These are phyloP conservation scores for Hyphodiscus hymeniophilus DNA, from an alignment of 495 filamentous ascomycete genomes.

Conservation along the genomic window DNA sequence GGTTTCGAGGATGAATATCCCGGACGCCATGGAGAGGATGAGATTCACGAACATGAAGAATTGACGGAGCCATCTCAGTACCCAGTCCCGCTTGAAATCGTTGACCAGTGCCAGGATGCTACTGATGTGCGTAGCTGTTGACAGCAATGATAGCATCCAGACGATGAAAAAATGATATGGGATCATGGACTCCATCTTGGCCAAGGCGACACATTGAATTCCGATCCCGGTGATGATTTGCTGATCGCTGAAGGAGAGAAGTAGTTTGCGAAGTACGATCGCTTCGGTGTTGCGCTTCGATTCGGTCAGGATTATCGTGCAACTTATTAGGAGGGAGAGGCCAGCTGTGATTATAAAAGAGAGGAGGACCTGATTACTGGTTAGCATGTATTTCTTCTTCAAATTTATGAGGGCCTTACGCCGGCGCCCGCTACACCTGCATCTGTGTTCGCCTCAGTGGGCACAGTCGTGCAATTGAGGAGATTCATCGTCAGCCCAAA, in stretches of 20 bases:
- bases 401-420: constrained; percentile 29
- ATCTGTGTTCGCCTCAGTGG: constrained; percentile 36
- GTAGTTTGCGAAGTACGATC: constrained; percentile 46
- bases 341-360: constrained; percentile 52
- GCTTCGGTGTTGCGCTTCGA: constrained; percentile 23
- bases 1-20: constrained; percentile 39
- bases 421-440: constrained; percentile 49
- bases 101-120: constrained; percentile 46
- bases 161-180: constrained; percentile 57
- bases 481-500: too few relatives aligned
- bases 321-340: constrained; percentile 31
- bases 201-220: constrained; percentile 45
- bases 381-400: constrained; percentile 1
- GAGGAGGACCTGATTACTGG: constrained; percentile 40
- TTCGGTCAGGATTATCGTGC: constrained; percentile 40
- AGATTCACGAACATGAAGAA: constrained; percentile 51
- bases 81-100: constrained; percentile 54
- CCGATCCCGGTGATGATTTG: constrained; percentile 55
- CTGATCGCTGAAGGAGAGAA: constrained; percentile 50
- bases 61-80: constrained; percentile 51
- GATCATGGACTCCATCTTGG: constrained; percentile 38
- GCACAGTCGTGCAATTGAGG: constrained; percentile 38
- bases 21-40: constrained; percentile 37
- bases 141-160: constrained; percentile 51
- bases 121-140: constrained; percentile 49